Percentiles rank a stretch among this genome's conserved stretches.
These are phyloP conservation scores for Microcyclospora tardicrescens DNA, from an alignment of 2,329 filamentous ascomycete species.

Conservation along the genomic window DNA sequence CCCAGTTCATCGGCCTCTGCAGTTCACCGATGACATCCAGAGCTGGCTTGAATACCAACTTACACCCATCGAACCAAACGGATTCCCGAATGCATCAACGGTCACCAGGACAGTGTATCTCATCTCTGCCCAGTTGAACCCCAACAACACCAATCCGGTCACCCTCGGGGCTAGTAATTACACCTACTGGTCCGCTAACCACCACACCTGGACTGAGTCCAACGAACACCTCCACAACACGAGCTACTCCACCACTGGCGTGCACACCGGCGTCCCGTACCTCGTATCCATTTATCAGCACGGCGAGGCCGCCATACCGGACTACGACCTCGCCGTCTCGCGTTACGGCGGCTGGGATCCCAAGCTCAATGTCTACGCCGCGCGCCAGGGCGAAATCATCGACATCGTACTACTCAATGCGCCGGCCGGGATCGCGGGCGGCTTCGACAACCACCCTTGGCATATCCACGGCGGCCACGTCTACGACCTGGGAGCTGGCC, in stretches of 20 bases:
- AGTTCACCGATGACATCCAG: constrained; percentile 22
- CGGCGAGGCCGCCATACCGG: constrained; percentile 35
- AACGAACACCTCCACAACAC: no score
- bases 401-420: constrained; percentile 27
- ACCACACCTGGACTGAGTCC: constrained; percentile 13
- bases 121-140: constrained; percentile 13
- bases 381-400: constrained; percentile 42
- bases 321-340: constrained; percentile 37
- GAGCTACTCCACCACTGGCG: neutral
- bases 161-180: constrained; percentile 1
- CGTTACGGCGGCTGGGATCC: constrained; percentile 44
- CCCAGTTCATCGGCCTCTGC: constrained; percentile 11
- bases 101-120: constrained; percentile 25
- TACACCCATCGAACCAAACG: constrained; percentile 18
- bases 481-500: constrained; percentile 42
- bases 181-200: constrained; percentile 12
- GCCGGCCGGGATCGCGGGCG: constrained; percentile 19
- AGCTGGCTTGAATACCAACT: constrained; percentile 28
- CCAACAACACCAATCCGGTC: no score
- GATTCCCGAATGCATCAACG: constrained; percentile 22
- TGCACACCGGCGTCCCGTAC: constrained; percentile 29
- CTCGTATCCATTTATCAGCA: constrained; percentile 41
- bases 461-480: constrained; percentile 44
- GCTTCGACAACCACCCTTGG: constrained; percentile 38
- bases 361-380: constrained; percentile 37